Base-by-base conservation (phyloP, 495 filamentous ascomycete genomes). In the Penicillium bialowiezense region DNA sequence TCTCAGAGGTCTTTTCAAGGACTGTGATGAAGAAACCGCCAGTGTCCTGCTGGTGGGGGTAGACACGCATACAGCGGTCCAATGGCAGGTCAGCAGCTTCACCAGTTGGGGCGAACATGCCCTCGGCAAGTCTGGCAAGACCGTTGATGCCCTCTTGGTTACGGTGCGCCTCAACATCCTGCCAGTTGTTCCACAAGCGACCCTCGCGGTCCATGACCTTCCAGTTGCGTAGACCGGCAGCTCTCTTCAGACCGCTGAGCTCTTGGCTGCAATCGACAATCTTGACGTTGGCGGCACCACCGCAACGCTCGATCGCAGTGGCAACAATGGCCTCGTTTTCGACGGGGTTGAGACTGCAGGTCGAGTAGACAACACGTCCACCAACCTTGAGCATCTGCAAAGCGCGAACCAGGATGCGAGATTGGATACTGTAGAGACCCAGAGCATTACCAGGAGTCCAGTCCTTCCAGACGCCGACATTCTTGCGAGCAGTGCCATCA, bases 11-110 rank as follows among this genome's bases (percentile, higher is more conserved):
- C 77, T 99, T 99, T 70, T 96, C 88, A 19, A 99, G 73, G 3
- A 97, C 89, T 1, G 90, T 82, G 60, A 99, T 96, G 72, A 97
- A 99, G 77, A 99, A 99, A 19, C 84, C 90, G 47, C 93, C 93
- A 34, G 93, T 97, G 59, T 99, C 90, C 68, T 97, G 95, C 52
- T 89, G 75, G 65, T 99, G 92, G 20, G 90, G 86, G 62, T 99
- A 99, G 12, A 99, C 79, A 49, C 93, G 80, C 78, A 97, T 90
- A 68, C 91, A 95, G 33, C 86, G 81, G 52, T 97, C 88, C 1
- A 97, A 78, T 5, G 90, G 89, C n/a, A 97, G 73, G 26, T 73
- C 56, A 14, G 67, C 68, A 43, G 69, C 70, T 42, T 79, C 77
- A 41, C 75, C 81, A 17, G 60, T 64, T 2, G 88, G 86, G 3